Evolutionary conservation across 345 rosid genomes (phyloP).

Genomic region (Eucalyptus globulus): DNA sequence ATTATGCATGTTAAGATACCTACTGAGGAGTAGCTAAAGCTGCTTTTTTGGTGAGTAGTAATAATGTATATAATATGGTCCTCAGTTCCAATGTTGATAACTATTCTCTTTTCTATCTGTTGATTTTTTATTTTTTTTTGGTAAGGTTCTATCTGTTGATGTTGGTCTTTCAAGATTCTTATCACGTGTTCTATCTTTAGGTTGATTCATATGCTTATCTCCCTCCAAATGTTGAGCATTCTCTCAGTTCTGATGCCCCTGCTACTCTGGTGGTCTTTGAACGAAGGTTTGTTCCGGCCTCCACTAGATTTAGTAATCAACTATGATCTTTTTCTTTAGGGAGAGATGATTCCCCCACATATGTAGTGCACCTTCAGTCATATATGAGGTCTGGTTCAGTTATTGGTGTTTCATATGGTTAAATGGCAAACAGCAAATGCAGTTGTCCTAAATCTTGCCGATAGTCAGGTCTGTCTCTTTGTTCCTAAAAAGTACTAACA

Average conservation of each 20-base stretch:
- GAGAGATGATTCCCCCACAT: neutral
- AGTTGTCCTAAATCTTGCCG: neutral
- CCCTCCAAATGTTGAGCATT: conserved; percentile 64
- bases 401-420: neutral
- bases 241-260: conserved; percentile 31
- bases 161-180: neutral
- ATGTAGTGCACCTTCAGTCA: neutral
- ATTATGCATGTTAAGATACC: neutral
- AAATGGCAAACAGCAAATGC: neutral
- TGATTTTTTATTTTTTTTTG: too few species aligned
- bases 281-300: conserved; percentile 33
- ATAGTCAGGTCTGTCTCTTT: neutral
- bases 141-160: neutral
- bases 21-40: neutral
- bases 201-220: conserved; percentile 86
- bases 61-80: neutral
- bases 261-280: conserved; percentile 70
- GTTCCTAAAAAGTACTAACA: neutral
- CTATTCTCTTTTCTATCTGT: neutral
- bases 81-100: neutral
- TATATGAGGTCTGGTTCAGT: neutral
- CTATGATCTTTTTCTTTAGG: neutral
- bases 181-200: conserved; percentile 7
- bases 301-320: neutral
- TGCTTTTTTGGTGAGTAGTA: neutral